A percentile compares a stretch with the other conserved stretches of the same genome.
Evolutionary conservation across 2,329 filamentous ascomycete genomes (phyloP).

Genomic region (Leptographium wingfieldii): DNA sequence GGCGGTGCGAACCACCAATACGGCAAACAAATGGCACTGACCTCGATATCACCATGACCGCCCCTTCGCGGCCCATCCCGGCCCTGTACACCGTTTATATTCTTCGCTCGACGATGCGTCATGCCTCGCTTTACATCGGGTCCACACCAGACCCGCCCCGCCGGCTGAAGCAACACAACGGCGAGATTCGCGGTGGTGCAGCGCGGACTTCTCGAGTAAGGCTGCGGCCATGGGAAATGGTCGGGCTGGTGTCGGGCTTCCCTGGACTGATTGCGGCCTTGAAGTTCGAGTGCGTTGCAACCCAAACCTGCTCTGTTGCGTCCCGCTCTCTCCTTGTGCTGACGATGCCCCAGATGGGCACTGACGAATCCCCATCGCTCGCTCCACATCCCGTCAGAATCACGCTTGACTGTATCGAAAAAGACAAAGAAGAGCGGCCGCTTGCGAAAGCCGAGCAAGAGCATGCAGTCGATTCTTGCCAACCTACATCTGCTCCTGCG

Average conservation of each 20-base stretch:
- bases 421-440: constrained; percentile 39
- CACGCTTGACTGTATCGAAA: constrained; percentile 43
- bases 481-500: constrained; percentile 73
- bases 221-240: constrained; percentile 84
- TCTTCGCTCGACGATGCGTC: constrained; percentile 66
- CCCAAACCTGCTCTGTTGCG: too few species aligned
- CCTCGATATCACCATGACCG: constrained; percentile 22
- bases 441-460: constrained; percentile 44
- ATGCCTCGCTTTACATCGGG: constrained; percentile 69
- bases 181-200: constrained; percentile 68
- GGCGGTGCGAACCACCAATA: not conserved
- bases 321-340: not conserved
- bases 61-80: constrained; percentile 51
- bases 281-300: constrained; percentile 69
- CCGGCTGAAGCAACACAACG: constrained; percentile 86
- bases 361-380: constrained; percentile 77
- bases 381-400: constrained; percentile 56
- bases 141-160: constrained; percentile 81
- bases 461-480: constrained; percentile 55
- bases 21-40: not conserved
- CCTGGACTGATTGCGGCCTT: constrained; percentile 75
- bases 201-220: constrained; percentile 54
- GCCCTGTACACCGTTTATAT: constrained; percentile 91
- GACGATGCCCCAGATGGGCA: constrained; percentile 55
- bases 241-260: constrained; percentile 75